phyloP scores from a whole-genome alignment of 2,329 filamentous ascomycete genomes.

The Ustulina deusta region DNA sequence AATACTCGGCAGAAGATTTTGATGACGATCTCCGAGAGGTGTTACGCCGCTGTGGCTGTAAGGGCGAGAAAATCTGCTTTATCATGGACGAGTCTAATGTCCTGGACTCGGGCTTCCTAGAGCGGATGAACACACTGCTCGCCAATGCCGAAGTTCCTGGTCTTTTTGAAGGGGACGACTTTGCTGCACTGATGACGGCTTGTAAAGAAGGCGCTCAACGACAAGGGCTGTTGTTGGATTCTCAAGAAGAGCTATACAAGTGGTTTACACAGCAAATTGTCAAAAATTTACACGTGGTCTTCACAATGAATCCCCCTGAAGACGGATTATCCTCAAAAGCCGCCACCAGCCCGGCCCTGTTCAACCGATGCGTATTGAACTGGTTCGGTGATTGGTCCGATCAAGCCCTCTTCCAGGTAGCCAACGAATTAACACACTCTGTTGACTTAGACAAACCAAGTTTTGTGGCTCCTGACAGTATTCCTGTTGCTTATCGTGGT shows the following conservation, averaged over 20 bases:
- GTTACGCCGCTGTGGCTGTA: constrained; percentile 91
- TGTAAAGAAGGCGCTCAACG: constrained; percentile 98
- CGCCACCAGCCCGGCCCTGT: constrained; percentile 95
- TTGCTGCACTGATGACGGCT: constrained; percentile 97
- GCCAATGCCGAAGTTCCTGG: constrained; percentile 99
- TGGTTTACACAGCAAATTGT: constrained; percentile 99
- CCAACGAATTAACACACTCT: constrained; percentile 93
- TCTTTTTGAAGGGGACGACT: constrained; percentile 98
- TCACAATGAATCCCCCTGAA: constrained; percentile 99
- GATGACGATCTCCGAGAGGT: constrained; percentile 97
- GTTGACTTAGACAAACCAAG: constrained; percentile 91
- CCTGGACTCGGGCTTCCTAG: constrained; percentile 96
- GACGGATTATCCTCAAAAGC: constrained; percentile 95
- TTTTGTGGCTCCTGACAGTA: constrained; percentile 87
- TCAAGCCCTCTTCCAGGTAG: constrained; percentile 97
- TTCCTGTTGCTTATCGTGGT: constrained; percentile 91
- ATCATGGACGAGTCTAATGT: constrained; percentile 99
- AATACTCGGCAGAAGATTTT: constrained; percentile 98
- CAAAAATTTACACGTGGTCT: constrained; percentile 98
- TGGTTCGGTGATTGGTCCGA: constrained; percentile 99
- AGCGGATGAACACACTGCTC: constrained; percentile 98
- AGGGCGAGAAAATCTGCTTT: constrained; percentile 99
- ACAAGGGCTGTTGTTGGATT: constrained; percentile 94
- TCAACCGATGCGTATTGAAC: constrained; percentile 99
- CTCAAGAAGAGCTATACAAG: constrained; percentile 99